phyloP scores from a whole-genome alignment of 257 asterid genomes.

The Paulownia fortunei region DNA sequence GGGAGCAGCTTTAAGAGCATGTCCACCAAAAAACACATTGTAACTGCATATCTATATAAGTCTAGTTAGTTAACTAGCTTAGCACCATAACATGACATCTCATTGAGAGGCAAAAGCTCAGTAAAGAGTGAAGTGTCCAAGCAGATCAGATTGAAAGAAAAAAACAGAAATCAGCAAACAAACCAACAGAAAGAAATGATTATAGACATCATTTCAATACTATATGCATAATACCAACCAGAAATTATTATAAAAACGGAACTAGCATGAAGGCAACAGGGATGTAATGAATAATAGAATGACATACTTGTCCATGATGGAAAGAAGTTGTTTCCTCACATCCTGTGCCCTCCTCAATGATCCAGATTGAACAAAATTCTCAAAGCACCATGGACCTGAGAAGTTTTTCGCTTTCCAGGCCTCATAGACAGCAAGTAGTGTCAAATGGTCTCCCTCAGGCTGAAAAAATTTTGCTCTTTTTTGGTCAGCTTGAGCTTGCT shows the following conservation, averaged over 20 bases:
- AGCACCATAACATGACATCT: not conserved
- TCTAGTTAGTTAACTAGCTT: not conserved
- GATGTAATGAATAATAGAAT: not conserved
- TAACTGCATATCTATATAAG: not conserved
- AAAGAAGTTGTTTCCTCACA: conserved; percentile 72
- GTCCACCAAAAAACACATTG: not conserved
- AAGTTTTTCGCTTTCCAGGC: conserved; percentile 81
- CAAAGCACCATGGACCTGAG: conserved; percentile 82
- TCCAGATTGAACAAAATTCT: conserved; percentile 70
- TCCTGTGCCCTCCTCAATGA: conserved; percentile 77
- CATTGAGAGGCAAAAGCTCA: not conserved
- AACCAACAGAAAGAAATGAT: conserved; percentile 20
- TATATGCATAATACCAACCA: not conserved
- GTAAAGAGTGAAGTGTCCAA: not conserved
- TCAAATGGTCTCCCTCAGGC: conserved; percentile 80
- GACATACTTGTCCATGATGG: conserved; percentile 72
- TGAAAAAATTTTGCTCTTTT: conserved; percentile 73
- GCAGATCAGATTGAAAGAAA: not conserved
- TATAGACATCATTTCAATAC: not conserved
- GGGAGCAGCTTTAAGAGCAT: not conserved
- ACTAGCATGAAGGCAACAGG: not conserved
- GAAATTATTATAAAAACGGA: not conserved
- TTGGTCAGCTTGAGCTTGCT: conserved; percentile 84
- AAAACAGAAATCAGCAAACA: not conserved
- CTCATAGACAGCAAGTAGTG: conserved; percentile 76